Conservation (phyloP, 495 filamentous ascomycete species). For the Daldinia bambusicola region DNA sequence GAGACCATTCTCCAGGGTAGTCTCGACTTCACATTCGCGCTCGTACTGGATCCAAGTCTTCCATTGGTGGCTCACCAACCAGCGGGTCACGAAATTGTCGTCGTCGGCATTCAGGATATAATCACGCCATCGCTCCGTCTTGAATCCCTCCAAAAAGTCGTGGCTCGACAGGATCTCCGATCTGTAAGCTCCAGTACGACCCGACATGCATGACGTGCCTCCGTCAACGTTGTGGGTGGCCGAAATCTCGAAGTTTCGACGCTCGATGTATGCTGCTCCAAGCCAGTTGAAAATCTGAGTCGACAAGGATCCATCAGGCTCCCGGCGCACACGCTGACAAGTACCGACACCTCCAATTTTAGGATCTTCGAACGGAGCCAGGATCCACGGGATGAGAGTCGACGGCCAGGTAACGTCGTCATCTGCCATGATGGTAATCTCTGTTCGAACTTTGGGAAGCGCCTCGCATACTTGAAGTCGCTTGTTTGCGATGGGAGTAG, state of each 20-base stretch:
- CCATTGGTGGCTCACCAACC: constrained; percentile 65
- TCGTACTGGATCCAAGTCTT: constrained; percentile 71
- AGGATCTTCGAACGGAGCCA: constrained; percentile 63
- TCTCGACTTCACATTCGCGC: constrained; percentile 66
- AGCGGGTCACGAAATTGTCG: constrained; percentile 77
- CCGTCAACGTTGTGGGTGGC: constrained; percentile 65
- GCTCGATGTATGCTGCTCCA: constrained; percentile 63
- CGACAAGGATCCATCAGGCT: constrained; percentile 43
- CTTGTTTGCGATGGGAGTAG: constrained; percentile 55
- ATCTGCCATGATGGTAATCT: constrained; percentile 61
- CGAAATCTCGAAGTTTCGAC: constrained; percentile 67
- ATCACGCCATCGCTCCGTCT: constrained; percentile 66
- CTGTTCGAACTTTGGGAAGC: constrained; percentile 54
- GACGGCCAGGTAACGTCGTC: constrained; percentile 67
- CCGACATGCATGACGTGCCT: constrained; percentile 66
- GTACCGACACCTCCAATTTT: constrained; percentile 65
- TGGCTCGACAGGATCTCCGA: constrained; percentile 58
- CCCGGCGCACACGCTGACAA: constrained; percentile 59
- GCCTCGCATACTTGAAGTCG: constrained; percentile 59
- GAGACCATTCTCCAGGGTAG: constrained; percentile 64
- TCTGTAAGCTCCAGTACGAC: constrained; percentile 61
- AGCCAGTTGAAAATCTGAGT: constrained; percentile 62
- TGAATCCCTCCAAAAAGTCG: constrained; percentile 63
- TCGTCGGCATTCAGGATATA: constrained; percentile 68
- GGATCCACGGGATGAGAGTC: constrained; percentile 56